Percentiles rank a stretch among this genome's conserved stretches.
These are phyloP conservation scores for Carex parvula DNA, from an alignment of 176 grass and related monocot species.

Conservation along the genomic window DNA sequence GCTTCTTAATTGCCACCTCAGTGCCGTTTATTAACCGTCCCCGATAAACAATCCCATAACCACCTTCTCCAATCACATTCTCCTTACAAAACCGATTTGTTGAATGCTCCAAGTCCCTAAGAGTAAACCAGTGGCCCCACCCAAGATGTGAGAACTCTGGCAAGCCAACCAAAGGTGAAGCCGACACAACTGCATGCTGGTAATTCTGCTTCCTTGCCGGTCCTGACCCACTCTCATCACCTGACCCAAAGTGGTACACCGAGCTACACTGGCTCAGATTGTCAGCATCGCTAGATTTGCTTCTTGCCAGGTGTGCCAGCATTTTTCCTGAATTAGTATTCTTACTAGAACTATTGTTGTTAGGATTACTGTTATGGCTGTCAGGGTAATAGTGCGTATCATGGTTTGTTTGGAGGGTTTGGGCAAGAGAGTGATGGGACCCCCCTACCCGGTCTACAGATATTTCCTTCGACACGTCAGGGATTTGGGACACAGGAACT, in stretches of 20 bases:
- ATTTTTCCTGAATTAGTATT: conserved; percentile 54
- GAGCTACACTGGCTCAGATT: conserved; percentile 75
- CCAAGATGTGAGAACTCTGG: conserved; percentile 69
- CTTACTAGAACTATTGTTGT: conserved; percentile 29
- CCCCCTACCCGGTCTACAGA: conserved; percentile 45
- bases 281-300: conserved; percentile 63
- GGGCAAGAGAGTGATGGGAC: conserved; percentile 28
- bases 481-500: conserved; percentile 53
- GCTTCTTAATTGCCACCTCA: conserved; percentile 65
- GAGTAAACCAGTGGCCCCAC: conserved; percentile 79
- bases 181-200: conserved; percentile 43
- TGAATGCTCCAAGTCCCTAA: conserved; percentile 60
- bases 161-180: conserved; percentile 62
- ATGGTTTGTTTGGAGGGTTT: conserved; percentile 30
- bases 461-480: conserved; percentile 70
- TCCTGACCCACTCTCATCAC: conserved; percentile 55
- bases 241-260: conserved; percentile 48
- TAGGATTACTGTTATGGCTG: conserved; percentile 14
- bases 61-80: conserved; percentile 64
- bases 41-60: conserved; percentile 62
- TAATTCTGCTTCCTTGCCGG: conserved; percentile 37
- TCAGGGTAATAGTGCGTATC: conserved; percentile 20
- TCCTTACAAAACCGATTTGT: conserved; percentile 64
- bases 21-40: conserved; percentile 55
- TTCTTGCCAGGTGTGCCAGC: conserved; percentile 43